Evolutionary conservation across 805 yeast species (phyloP).

Genomic region (Candida saitoana): DNA sequence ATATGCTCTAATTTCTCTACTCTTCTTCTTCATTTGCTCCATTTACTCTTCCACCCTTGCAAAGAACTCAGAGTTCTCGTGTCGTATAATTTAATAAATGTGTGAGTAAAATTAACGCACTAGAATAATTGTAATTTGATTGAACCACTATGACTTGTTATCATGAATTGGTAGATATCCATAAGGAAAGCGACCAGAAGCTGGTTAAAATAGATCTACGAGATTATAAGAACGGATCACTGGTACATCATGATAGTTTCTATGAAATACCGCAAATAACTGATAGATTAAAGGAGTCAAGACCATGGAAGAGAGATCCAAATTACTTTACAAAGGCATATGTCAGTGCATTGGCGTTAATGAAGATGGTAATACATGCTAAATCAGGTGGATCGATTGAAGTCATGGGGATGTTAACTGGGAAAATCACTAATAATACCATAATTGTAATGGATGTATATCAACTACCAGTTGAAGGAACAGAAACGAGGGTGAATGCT

Average conservation of each 20-base stretch:
- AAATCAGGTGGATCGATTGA: slow-evolving; percentile 82
- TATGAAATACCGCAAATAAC: slow-evolving; percentile 9
- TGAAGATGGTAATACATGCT: slow-evolving; percentile 78
- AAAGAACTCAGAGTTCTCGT: neutral
- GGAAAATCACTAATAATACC: slow-evolving; percentile 53
- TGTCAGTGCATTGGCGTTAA: slow-evolving; percentile 66
- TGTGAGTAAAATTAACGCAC: neutral
- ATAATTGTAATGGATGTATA: slow-evolving; percentile 77
- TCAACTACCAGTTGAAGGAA: slow-evolving; percentile 90
- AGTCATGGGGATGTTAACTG: slow-evolving; percentile 93
- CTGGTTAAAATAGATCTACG: neutral
- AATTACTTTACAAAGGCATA: slow-evolving; percentile 58
- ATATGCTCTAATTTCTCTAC: neutral
- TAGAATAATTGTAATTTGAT: neutral
- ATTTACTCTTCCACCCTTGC: neutral
- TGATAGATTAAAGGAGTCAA: slow-evolving; percentile 4
- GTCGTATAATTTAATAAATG: neutral
- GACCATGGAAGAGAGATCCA: slow-evolving; percentile 58
- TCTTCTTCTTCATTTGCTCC: too few species aligned
- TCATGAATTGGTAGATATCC: slow-evolving; percentile 4
- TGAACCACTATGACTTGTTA: neutral
- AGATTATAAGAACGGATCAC: neutral
- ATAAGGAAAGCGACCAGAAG: neutral
- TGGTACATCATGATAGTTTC: neutral
- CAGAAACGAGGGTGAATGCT: slow-evolving; percentile 94